Conservation (phyloP, 495 filamentous ascomycete species). For the Aspergillus affinis region DNA sequence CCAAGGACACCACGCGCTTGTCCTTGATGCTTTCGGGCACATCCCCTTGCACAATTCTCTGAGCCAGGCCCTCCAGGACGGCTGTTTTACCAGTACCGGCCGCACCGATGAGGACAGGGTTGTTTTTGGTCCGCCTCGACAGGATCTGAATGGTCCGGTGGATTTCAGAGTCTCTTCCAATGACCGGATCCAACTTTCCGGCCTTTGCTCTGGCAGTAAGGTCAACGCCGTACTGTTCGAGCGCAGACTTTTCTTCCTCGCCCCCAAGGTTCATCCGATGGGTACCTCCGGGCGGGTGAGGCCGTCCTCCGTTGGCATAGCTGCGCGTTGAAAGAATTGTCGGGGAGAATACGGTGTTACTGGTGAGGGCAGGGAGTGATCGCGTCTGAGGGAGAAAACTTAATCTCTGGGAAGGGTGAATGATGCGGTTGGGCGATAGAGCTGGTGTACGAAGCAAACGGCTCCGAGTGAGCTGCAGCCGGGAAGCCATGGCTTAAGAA, state of each 20-base stretch:
- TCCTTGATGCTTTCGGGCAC: constrained; percentile 97
- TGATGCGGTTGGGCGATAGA: constrained; percentile 20
- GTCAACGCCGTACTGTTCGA: constrained; percentile 90
- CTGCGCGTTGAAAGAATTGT: constrained; percentile 36
- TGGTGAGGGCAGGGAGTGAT: constrained; percentile 14
- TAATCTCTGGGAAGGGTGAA: constrained; percentile 23
- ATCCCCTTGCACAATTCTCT: constrained; percentile 87
- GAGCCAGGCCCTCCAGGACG: constrained; percentile 87
- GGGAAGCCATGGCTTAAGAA: constrained; percentile 34
- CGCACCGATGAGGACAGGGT: constrained; percentile 88
- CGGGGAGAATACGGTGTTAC: constrained; percentile 6
- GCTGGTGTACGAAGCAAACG: constrained; percentile 31
- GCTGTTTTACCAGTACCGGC: constrained; percentile 97
- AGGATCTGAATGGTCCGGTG: constrained; percentile 92
- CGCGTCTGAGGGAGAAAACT: constrained; percentile 22
- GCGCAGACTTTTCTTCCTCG: constrained; percentile 74
- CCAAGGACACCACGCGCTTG: constrained; percentile 82
- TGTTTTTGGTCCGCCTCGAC: constrained; percentile 93
- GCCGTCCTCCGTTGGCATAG: constrained; percentile 77
- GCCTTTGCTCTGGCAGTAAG: constrained; percentile 81
- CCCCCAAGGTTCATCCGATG: constrained; percentile 88
- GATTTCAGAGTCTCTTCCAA: constrained; percentile 88
- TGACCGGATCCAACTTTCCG: constrained; percentile 93
- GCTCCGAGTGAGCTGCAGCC: constrained; percentile 35
- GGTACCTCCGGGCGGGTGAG: constrained; percentile 86